phyloP scores from a whole-genome alignment of 1,139 yeast species.

The Pichia sp. region DNA sequence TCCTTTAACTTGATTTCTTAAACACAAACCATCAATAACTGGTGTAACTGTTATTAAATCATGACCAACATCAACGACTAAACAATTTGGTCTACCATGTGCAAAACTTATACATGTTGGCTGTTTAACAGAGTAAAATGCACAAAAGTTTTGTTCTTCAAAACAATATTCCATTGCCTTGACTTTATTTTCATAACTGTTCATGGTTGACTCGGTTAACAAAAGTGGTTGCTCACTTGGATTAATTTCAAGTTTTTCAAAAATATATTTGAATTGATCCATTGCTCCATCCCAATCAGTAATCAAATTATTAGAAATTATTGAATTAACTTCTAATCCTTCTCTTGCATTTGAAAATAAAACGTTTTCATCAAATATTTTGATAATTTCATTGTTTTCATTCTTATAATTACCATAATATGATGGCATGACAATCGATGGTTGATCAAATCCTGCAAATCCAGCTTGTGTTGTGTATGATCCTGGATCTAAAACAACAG shows the following conservation, averaged over 20 bases:
- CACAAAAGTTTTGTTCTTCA: constrained; percentile 74
- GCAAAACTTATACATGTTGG: constrained; percentile 93
- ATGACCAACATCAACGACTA: constrained; percentile 91
- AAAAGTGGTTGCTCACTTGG: constrained; percentile 68
- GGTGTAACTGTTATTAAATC: constrained; percentile 82
- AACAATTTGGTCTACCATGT: constrained; percentile 87
- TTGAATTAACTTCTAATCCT: constrained; percentile 47
- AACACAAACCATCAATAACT: constrained; percentile 85
- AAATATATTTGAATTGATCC: constrained; percentile 56
- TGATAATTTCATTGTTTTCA: constrained; percentile 8
- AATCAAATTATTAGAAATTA: constrained; percentile 55
- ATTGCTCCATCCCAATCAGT: constrained; percentile 72
- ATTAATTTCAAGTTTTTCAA: constrained; percentile 45
- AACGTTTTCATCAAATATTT: constrained; percentile 48
- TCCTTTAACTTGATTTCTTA: constrained; percentile 63
- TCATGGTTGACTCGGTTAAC: constrained; percentile 85
- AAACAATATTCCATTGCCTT: constrained; percentile 69
- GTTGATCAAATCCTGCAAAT: constrained; percentile 91
- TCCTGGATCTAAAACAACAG: constrained; percentile 89
- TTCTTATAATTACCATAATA: constrained; percentile 36
- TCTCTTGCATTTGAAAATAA: constrained; percentile 45
- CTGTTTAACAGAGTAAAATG: constrained; percentile 74
- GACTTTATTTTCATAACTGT: constrained; percentile 59
- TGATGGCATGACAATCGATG: constrained; percentile 71
- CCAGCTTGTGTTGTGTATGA: constrained; percentile 79